Percentiles rank a stretch among this genome's conserved stretches.
phyloP scores from a whole-genome alignment of 2,329 filamentous ascomycete genomes.

The Aspergillus jensenii region DNA sequence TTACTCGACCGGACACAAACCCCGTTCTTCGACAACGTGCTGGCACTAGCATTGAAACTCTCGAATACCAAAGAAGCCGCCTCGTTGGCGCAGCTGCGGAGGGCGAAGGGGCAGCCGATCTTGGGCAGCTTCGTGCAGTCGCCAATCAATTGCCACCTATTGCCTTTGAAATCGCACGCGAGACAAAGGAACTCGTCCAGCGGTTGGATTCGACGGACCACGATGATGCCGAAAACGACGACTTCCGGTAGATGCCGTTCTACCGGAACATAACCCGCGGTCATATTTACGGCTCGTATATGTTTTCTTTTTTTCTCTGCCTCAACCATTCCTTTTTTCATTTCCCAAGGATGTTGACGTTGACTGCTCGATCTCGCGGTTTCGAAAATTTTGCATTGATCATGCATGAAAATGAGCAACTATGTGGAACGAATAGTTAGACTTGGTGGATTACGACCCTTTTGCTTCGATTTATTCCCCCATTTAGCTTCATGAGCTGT shows the following conservation, averaged over 20 bases:
- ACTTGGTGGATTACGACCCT: constrained; percentile 21
- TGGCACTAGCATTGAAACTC: constrained; percentile 40
- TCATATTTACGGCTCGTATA: constrained; percentile 2
- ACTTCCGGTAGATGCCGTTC: constrained; percentile 34
- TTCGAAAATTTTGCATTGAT: constrained; percentile 18
- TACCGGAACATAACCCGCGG: background rate
- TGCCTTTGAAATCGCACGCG: constrained; percentile 81
- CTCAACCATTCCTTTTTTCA: constrained; percentile 7
- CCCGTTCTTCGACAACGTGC: constrained; percentile 50
- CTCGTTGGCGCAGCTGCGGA: constrained; percentile 64
- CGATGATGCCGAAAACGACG: constrained; percentile 37
- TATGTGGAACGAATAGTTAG: constrained; percentile 26
- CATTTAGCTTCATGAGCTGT: constrained; percentile 19
- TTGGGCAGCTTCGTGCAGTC: constrained; percentile 55
- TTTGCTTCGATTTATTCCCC: constrained; percentile 16
- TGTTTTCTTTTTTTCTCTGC: constrained; percentile 7
- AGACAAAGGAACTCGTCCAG: constrained; percentile 71
- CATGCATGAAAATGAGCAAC: constrained; percentile 27
- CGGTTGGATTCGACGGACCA: constrained; percentile 44
- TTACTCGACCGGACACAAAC: constrained; percentile 48
- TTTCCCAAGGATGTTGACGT: constrained; percentile 5
- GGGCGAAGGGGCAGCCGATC: constrained; percentile 59
- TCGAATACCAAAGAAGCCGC: constrained; percentile 64
- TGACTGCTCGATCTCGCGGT: constrained; percentile 11
- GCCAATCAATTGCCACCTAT: constrained; percentile 74